phyloP scores from a whole-genome alignment of 306 rosid genomes.

The Sphenostylis stenocarpa region DNA sequence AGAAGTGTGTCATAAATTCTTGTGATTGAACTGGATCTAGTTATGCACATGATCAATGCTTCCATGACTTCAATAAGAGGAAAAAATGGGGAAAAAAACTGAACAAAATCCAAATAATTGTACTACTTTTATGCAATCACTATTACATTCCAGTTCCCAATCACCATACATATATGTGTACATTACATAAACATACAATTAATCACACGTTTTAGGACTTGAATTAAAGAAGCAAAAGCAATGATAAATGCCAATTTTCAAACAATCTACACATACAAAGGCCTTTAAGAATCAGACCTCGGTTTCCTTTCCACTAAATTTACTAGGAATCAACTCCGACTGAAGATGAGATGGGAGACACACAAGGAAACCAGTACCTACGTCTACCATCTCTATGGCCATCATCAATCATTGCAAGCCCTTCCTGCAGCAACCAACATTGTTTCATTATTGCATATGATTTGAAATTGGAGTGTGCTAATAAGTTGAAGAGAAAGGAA shows the following conservation, averaged over 20 bases:
- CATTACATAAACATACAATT: not conserved
- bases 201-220: conserved; percentile 15
- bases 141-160: too few relatives aligned
- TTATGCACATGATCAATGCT: not conserved
- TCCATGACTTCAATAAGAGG: not conserved
- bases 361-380: conserved; percentile 93
- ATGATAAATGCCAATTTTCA: conserved; percentile 2
- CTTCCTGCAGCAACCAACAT: conserved; percentile 62
- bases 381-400: conserved; percentile 89
- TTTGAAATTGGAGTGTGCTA: conserved; percentile 13
- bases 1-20: not conserved
- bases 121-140: not conserved
- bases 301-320: conserved; percentile 10
- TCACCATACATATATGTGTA: not conserved
- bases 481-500: not conserved
- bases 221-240: not conserved
- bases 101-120: not conserved
- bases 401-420: conserved; percentile 98
- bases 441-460: conserved; percentile 20
- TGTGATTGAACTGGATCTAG: not conserved
- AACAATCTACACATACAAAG: not conserved
- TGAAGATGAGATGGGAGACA: conserved; percentile 67
- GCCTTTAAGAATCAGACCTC: conserved; percentile 26
- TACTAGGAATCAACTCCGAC: conserved; percentile 49
- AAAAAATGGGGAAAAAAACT: not conserved